Evolutionary conservation across 805 yeast species (phyloP), one percentile per base, ranked within the genome.

Genomic region (Soucietia sequanensis): DNA sequence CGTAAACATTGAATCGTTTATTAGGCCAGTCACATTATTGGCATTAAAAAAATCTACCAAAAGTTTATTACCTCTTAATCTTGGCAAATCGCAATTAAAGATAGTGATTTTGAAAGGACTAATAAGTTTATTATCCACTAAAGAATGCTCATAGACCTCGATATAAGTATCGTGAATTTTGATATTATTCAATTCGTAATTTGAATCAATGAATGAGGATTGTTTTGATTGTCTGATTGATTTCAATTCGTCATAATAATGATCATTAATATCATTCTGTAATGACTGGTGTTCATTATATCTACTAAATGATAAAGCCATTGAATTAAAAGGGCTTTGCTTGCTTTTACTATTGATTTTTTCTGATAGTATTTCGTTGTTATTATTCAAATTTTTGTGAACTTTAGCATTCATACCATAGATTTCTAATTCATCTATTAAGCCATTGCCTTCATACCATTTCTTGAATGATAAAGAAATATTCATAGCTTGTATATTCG

Each of bases 1-100:
- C 0, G 89, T 82, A 59, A 84, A 84, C 56, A 85, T 65, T 1
- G 93, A 78, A 35, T 82, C 82, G 49, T 84, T 82, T 10, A 84
- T 67, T 0, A 90, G 77, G 0, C 95, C 95, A 11, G 84, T 78
- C 21, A 82, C 78, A 31, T 81, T 78, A 37, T 71, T 70, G 10
- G 89, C 86, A 52, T 79, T 80, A 59, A 84, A 72, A 35, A 84
- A 70, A 54, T 85, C 93, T 37, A 80, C 61, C 27, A 81, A 58
- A 19, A 80, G 47, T 68, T 83, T 72, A 35, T 73, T 68, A 6
- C 79, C 70, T 27, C 87, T 63, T 25, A 85, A 53, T 41, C 68
- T 73, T 6, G 84, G 81, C 40, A 84, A 52, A 33, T 80, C 84
- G 53, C 88, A 70, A 46, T 78, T 80, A 56, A 81, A 84, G 1